A percentile compares a stretch with the other conserved stretches of the same genome.
Evolutionary conservation across 2,329 filamentous ascomycete genomes (phyloP).

Genomic region (Blumeria hordei): DNA sequence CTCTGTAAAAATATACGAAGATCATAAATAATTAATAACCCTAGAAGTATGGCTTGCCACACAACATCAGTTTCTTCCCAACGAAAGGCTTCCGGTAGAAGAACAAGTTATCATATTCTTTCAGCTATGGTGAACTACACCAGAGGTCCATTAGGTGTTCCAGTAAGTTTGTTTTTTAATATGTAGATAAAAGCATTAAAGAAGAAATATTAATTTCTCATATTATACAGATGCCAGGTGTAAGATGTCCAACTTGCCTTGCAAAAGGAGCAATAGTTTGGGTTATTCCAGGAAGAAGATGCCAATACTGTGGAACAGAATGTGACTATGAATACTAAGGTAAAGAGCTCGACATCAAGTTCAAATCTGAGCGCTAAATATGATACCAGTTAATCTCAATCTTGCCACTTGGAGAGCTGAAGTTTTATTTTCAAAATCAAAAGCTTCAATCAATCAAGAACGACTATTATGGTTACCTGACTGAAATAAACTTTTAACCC

Average conservation of each 20-base stretch:
- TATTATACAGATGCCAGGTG: conserved; percentile 20
- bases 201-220: conserved; percentile 3
- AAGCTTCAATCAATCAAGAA: too few relatives aligned
- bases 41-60: background rate
- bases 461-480: too few relatives aligned
- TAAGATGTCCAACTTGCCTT: conserved; percentile 27
- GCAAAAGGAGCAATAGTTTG: conserved; percentile 26
- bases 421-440: too few relatives aligned
- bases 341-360: background rate
- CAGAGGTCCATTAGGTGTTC: conserved; percentile 5
- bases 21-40: background rate
- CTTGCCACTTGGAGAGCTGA: too few relatives aligned
- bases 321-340: background rate
- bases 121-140: background rate
- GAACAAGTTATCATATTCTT: background rate
- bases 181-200: background rate
- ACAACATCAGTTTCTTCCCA: background rate
- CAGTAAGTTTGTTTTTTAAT: conserved; percentile 5
- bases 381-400: too few relatives aligned
- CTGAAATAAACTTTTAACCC: too few relatives aligned
- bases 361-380: too few relatives aligned
- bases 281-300: conserved; percentile 28
- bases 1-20: background rate
- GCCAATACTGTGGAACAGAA: conserved; percentile 21
- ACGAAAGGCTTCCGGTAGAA: background rate